phyloP scores from a whole-genome alignment of 2,329 filamentous ascomycete species.

The Diaporthe nobilis region DNA sequence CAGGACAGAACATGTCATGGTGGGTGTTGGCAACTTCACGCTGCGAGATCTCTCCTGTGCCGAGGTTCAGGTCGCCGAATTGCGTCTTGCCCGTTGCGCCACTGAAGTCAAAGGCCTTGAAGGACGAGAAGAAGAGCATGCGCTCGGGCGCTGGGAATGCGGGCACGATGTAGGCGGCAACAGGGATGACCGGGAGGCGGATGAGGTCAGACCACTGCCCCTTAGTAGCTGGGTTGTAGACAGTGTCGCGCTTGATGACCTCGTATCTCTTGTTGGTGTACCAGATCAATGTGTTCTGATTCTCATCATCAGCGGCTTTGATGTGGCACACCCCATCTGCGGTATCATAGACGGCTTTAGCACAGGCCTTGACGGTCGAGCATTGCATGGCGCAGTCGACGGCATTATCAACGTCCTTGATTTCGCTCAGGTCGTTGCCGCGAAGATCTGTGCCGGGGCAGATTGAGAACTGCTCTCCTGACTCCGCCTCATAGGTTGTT shows the following conservation, averaged over 20 bases:
- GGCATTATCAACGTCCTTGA: neutral
- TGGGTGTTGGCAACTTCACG: slow-evolving; percentile 56
- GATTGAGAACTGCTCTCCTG: neutral
- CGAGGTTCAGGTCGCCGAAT: slow-evolving; percentile 42
- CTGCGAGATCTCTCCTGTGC: slow-evolving; percentile 47
- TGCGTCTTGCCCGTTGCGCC: slow-evolving; percentile 44
- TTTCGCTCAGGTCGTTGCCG: neutral
- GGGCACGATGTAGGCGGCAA: slow-evolving; percentile 49
- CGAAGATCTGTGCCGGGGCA: slow-evolving; percentile 28
- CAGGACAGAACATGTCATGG: slow-evolving; percentile 72
- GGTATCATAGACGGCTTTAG: slow-evolving; percentile 29
- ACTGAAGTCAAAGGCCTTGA: slow-evolving; percentile 42
- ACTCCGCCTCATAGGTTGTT: neutral
- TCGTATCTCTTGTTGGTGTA: slow-evolving; percentile 31
- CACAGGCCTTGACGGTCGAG: neutral
- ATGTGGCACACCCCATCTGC: neutral
- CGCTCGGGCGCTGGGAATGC: slow-evolving; percentile 45
- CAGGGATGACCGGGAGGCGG: slow-evolving; percentile 47
- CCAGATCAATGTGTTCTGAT: slow-evolving; percentile 32
- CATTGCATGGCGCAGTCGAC: slow-evolving; percentile 9
- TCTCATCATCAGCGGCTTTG: slow-evolving; percentile 12
- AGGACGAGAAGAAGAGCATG: slow-evolving; percentile 41
- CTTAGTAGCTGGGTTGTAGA: slow-evolving; percentile 43
- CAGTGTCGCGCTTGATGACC: slow-evolving; percentile 1
- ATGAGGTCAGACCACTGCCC: slow-evolving; percentile 48